Evolutionary conservation across 495 filamentous ascomycete species (phyloP).

Genomic region (Penicillium mononematosum): DNA sequence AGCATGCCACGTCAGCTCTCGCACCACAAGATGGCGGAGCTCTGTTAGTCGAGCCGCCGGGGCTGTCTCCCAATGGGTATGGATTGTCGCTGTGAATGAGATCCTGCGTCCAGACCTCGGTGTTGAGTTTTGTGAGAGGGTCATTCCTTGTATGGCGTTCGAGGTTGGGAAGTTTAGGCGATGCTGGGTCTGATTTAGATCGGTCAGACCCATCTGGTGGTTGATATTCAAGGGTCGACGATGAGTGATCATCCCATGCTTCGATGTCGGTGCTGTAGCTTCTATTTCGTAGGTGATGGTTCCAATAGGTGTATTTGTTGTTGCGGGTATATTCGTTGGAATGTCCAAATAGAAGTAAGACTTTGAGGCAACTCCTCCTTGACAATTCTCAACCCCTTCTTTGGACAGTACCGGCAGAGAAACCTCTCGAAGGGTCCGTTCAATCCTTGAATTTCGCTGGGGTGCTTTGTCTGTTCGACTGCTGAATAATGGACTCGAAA

Average conservation of each 20-base stretch:
- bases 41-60: not conserved
- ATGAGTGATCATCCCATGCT: not conserved
- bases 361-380: not conserved
- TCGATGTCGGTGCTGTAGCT: not conserved
- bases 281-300: not conserved
- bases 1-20: slow-evolving; percentile 1
- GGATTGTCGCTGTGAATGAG: slow-evolving; percentile 1
- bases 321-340: not conserved
- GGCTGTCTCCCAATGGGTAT: not conserved
- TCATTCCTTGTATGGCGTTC: not conserved
- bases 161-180: not conserved
- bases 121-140: not conserved
- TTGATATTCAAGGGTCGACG: not conserved
- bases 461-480: not conserved
- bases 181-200: not conserved
- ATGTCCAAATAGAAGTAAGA: not conserved
- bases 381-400: not conserved
- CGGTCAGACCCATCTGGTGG: not conserved
- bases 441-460: not conserved
- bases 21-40: not conserved
- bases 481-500: not conserved
- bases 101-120: not conserved
- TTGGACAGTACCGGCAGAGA: too few species aligned
- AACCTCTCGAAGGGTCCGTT: not conserved
- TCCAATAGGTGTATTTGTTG: not conserved